phyloP scores from a whole-genome alignment of 805 yeast species.

The Candida anglica region DNA sequence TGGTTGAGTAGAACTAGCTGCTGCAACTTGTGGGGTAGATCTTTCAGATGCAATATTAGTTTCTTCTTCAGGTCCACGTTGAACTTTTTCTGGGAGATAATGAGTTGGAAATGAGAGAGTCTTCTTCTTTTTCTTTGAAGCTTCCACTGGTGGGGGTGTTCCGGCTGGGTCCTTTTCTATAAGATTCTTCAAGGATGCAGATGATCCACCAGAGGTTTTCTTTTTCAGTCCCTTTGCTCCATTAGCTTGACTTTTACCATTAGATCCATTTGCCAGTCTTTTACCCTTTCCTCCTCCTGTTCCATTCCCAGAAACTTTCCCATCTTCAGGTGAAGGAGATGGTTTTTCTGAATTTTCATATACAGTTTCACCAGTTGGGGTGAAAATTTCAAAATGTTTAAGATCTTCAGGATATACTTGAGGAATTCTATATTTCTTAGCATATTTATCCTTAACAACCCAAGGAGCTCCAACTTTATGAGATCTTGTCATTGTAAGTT shows the following conservation, averaged over 20 bases:
- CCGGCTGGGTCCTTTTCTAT: neutral
- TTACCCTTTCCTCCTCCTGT: neutral
- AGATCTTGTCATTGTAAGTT: constrained; percentile 72
- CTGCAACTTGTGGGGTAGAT: constrained; percentile 2
- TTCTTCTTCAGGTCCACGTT: constrained; percentile 13
- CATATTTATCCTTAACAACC: constrained; percentile 81
- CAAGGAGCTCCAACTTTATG: constrained; percentile 92
- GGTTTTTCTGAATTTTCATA: too few species aligned
- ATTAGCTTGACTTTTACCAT: too few species aligned
- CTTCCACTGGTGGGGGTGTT: neutral
- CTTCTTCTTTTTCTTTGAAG: neutral
- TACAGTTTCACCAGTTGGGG: constrained; percentile 26
- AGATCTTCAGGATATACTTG: constrained; percentile 55
- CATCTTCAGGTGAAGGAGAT: too few species aligned
- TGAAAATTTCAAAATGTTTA: constrained; percentile 32
- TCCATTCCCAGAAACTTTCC: neutral
- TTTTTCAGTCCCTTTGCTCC: neutral
- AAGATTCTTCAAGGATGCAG: neutral
- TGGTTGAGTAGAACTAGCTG: constrained; percentile 14
- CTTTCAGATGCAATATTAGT: constrained; percentile 5
- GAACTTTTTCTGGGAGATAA: constrained; percentile 24
- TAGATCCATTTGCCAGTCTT: too few species aligned
- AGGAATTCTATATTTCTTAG: constrained; percentile 63
- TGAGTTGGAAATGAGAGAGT: constrained; percentile 20
- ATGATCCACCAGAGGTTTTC: too few species aligned